Evolutionary conservation across 768 basidiomycete genomes (phyloP), one percentile per base, ranked within the genome.

Genomic region (Gyrodon lividus): DNA sequence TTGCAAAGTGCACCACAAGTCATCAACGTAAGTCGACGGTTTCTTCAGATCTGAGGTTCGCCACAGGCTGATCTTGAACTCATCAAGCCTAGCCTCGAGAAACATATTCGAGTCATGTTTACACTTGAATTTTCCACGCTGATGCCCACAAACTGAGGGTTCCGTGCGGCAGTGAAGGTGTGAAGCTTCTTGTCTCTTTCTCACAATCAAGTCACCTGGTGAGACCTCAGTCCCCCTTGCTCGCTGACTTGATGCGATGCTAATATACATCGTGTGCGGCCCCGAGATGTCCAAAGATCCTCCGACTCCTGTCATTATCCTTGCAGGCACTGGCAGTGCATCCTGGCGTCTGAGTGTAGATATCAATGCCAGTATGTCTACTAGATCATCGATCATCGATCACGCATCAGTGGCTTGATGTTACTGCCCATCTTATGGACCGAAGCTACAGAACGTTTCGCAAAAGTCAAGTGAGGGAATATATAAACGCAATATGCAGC

Each of bases 381-480:
- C 31, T 22, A 20, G 22, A 22, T 20, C 10, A 4, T 17, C 20
- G 20, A 30, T 14, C 16, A 4, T 17, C 20, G 20, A 30, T 14
- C 16, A n/a, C n/a, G n/a, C n/a, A 37, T 46, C 16, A 34, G 61
- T 57, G 64, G 64, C 64, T 63, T 63, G 26, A 28, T 28, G 26
- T 28, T 28, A 12, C 31, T 31, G 12, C 30, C 4, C 23, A 42
- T 24, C 7, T 10, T 13, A 23, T 23, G 12, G n/a, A 10, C 26
- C 17, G 8, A 16, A 26, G 4, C 16, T 4, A 43, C 6, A 10
- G 7, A 28, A 28, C 8, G 28, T 28, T 28, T 28, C 28, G 19
- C 20, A 22, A 16, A 33, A 28, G 8, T 17, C 16, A 33, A 28
- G 8, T 17, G 23, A 38, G 19, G 43, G 38, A 38, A 40, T 20